A percentile compares a stretch with the other conserved stretches of the same genome.
Conservation (phyloP, 768 basidiomycete genomes). For the Suillus luteus region DNA sequence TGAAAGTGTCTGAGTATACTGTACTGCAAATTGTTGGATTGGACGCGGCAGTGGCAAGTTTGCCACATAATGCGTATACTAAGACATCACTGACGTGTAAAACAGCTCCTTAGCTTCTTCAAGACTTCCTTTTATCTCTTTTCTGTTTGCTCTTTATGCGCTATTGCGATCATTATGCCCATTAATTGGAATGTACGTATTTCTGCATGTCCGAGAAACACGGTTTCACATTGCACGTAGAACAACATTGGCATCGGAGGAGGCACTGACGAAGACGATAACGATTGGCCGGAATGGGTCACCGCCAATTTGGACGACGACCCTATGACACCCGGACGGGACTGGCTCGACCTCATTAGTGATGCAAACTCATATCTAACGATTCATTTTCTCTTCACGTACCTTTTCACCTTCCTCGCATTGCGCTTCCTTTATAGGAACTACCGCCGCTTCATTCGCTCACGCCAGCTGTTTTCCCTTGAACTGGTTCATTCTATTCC, state of each 20-base stretch:
- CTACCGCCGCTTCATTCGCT: conserved; percentile 84
- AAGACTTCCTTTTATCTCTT: conserved; percentile 95
- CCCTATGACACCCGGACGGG: conserved; percentile 37
- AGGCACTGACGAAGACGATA: conserved; percentile 38
- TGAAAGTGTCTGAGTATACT: conserved; percentile 87
- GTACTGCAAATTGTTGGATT: conserved; percentile 95
- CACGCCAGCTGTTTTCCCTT: conserved; percentile 90
- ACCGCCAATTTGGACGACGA: conserved; percentile 24
- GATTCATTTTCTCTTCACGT: conserved; percentile 90
- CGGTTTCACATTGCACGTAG: conserved; percentile 36
- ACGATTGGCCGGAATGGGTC: conserved; percentile 47
- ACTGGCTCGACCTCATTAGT: conserved; percentile 88
- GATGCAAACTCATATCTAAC: conserved; percentile 90
- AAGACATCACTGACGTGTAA: conserved; percentile 1
- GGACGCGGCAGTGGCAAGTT: conserved; percentile 91
- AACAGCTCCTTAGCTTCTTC: conserved; percentile 91
- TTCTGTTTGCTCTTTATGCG: conserved; percentile 80
- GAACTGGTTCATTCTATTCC: conserved; percentile 95
- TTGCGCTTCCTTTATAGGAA: conserved; percentile 88
- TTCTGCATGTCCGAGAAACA: neutral
- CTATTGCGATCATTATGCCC: conserved; percentile 87
- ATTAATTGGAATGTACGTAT: conserved; percentile 84
- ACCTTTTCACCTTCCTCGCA: conserved; percentile 86
- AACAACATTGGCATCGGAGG: conserved; percentile 74
- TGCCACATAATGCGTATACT: neutral